Conservation (phyloP, 1,284 basidiomycete genomes). For the Naganishia liquefaciens region DNA sequence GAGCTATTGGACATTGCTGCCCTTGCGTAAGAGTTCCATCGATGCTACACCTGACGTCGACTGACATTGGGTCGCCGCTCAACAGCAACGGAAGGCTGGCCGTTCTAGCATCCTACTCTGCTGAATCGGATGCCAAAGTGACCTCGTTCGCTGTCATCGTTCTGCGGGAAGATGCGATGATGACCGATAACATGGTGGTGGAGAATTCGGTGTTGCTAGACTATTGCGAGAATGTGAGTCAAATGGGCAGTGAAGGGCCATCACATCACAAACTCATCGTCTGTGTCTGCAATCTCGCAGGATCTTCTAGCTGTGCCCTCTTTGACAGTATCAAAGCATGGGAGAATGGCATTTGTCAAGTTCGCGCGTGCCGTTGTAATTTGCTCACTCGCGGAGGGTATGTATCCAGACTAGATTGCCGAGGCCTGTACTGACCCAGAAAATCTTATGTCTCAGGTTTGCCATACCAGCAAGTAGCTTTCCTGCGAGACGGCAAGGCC, state of each 20-base stretch:
- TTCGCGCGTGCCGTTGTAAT: slow-evolving; percentile 16
- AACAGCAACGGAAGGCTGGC: slow-evolving; percentile 23
- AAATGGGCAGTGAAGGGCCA: too few species aligned
- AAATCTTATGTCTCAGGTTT: background rate
- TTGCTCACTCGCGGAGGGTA: slow-evolving; percentile 25
- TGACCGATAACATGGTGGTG: slow-evolving; percentile 15
- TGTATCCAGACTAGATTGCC: background rate
- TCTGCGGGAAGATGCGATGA: slow-evolving; percentile 23
- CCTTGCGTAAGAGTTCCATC: background rate
- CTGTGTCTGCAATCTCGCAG: background rate
- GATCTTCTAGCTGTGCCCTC: background rate
- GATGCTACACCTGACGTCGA: background rate
- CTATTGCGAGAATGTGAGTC: slow-evolving; percentile 7
- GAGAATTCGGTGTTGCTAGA: slow-evolving; percentile 13
- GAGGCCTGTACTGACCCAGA: background rate
- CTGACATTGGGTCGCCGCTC: background rate
- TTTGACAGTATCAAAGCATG: slow-evolving; percentile 13
- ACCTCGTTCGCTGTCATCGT: slow-evolving; percentile 15
- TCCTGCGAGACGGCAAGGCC: background rate
- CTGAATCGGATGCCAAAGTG: background rate
- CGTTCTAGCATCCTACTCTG: slow-evolving; percentile 11
- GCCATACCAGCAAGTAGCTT: slow-evolving; percentile 16
- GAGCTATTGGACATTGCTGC: slow-evolving; percentile 14
- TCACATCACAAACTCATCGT: background rate
- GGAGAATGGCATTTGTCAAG: slow-evolving; percentile 18